Evolutionary conservation across 1,284 basidiomycete species (phyloP).

Genomic region (Ceratobasidium sp.): DNA sequence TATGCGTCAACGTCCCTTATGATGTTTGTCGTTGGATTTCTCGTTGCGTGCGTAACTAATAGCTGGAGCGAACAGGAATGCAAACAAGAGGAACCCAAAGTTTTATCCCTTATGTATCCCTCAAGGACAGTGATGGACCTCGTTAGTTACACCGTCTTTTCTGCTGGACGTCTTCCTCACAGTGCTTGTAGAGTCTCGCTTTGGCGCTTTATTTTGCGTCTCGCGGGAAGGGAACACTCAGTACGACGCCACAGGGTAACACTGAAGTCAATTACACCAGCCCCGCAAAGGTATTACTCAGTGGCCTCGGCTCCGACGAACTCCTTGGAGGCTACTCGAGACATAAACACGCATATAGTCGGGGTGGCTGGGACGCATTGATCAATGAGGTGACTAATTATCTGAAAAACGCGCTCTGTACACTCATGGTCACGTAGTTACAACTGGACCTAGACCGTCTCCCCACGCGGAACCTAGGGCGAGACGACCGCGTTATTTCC

Average conservation of each 20-base stretch:
- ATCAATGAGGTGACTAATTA: conserved; percentile 76
- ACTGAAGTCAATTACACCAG: conserved; percentile 72
- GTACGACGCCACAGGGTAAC: conserved; percentile 55
- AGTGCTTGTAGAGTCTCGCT: conserved; percentile 79
- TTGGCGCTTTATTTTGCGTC: conserved; percentile 95
- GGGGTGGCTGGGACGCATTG: conserved; percentile 77
- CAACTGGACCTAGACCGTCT: conserved; percentile 94
- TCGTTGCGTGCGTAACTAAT: conserved; percentile 31
- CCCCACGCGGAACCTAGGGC: conserved; percentile 89
- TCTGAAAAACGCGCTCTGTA: background rate
- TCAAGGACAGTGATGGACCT: conserved; percentile 92
- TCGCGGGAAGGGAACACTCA: conserved; percentile 75
- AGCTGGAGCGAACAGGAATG: conserved; percentile 68
- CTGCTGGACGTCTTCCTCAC: background rate
- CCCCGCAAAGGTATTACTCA: conserved; percentile 85
- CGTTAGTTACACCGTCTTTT: conserved; percentile 62
- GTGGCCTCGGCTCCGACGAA: conserved; percentile 96
- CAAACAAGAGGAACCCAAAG: conserved; percentile 65
- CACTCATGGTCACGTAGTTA: conserved; percentile 65
- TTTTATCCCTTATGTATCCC: conserved; percentile 86
- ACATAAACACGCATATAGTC: conserved; percentile 82
- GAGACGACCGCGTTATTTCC: conserved; percentile 94
- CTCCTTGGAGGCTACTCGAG: conserved; percentile 94
- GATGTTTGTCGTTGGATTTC: conserved; percentile 65
- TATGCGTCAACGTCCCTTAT: conserved; percentile 89